phyloP scores from a whole-genome alignment of 1,139 yeast genomes.

The Scheffersomyces segobiensis region DNA sequence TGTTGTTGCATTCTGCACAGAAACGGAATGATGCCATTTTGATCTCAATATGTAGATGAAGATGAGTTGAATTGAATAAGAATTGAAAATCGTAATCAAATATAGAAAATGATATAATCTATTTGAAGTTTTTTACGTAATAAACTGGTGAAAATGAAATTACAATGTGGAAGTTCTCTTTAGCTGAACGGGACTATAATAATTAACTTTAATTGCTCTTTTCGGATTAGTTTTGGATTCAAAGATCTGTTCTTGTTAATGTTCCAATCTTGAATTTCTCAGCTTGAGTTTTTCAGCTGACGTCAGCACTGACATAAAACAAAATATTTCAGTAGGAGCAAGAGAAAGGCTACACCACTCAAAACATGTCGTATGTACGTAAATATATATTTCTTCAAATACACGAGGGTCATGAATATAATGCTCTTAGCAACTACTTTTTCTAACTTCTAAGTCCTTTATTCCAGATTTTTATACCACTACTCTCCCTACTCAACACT shows the following conservation, averaged over 20 bases:
- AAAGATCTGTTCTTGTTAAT: background rate
- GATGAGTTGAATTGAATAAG: background rate
- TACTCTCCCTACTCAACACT: background rate
- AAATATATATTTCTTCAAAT: too few relatives aligned
- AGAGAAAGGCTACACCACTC: background rate
- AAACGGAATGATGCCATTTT: conserved; percentile 86
- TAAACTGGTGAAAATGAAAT: too few relatives aligned
- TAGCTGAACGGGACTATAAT: background rate
- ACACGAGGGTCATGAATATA: too few relatives aligned
- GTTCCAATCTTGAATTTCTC: background rate
- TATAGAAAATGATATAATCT: background rate
- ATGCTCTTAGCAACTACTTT: background rate
- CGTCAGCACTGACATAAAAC: background rate
- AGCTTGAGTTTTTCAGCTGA: background rate
- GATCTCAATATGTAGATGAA: background rate
- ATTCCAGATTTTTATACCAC: background rate
- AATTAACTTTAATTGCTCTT: too few relatives aligned
- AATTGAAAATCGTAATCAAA: background rate
- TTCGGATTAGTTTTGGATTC: background rate
- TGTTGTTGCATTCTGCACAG: conserved; percentile 94
- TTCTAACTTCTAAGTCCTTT: background rate
- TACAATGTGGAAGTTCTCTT: background rate
- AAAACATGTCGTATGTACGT: too few relatives aligned
- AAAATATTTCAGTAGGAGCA: background rate
- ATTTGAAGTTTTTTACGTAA: conserved; percentile 11